Conservation (phyloP, 495 filamentous ascomycete genomes). For the Alectoria sarmentosa region DNA sequence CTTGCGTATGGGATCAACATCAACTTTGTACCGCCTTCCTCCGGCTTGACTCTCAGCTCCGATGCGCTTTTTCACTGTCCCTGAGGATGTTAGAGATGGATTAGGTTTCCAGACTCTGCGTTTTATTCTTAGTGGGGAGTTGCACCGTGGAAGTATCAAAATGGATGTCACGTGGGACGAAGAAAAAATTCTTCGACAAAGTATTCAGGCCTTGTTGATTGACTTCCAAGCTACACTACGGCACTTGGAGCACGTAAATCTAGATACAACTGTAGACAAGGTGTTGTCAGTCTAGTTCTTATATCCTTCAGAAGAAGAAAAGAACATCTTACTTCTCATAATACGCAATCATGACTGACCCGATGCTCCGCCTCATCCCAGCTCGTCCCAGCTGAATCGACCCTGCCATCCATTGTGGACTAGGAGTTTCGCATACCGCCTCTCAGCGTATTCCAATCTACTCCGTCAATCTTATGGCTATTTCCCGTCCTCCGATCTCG, state of each 20-base stretch:
- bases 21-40: neutral
- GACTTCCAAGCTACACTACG: neutral
- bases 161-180: too few relatives aligned
- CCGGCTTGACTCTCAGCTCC: neutral
- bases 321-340: neutral
- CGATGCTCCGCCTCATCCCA: neutral
- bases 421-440: conserved; percentile 6
- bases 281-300: neutral
- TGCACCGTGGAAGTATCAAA: neutral
- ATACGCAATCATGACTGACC: neutral
- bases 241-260: neutral
- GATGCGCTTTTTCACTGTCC: neutral
- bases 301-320: neutral
- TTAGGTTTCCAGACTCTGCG: neutral
- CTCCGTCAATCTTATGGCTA: conserved; percentile 43
- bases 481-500: conserved; percentile 24
- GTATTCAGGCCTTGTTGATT: neutral
- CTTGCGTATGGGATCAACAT: neutral
- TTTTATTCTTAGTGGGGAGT: neutral
- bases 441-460: conserved; percentile 43
- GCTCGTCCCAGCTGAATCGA: neutral
- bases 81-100: neutral
- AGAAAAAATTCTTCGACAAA: neutral
- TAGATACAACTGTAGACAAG: neutral
- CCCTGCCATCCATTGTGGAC: neutral